Conservation (phyloP, 2,329 filamentous ascomycete species). For the Fusarium sp. region DNA sequence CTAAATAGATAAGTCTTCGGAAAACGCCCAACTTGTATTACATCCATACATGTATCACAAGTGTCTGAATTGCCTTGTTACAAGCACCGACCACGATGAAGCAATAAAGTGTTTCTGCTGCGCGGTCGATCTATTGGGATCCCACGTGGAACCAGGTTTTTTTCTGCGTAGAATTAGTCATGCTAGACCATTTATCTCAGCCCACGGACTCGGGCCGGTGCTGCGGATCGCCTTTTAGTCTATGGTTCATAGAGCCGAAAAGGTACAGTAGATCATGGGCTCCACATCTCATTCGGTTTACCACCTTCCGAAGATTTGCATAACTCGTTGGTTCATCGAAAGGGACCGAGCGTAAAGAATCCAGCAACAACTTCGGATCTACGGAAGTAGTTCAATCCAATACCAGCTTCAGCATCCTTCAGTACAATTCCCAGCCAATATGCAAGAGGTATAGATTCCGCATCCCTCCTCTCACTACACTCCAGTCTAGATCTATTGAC, state of each 20-base stretch:
- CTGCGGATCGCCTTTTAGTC: neutral
- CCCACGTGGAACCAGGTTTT: neutral
- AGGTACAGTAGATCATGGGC: neutral
- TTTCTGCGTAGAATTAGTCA: neutral
- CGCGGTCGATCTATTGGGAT: neutral
- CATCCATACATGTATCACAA: neutral
- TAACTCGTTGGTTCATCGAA: neutral
- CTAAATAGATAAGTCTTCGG: accelerated
- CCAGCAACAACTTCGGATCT: neutral
- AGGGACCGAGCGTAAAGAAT: neutral
- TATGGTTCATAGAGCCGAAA: neutral
- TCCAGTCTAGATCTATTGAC: neutral
- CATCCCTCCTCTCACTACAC: too few relatives aligned
- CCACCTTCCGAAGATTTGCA: neutral
- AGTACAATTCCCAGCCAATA: neutral
- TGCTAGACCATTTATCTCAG: neutral
- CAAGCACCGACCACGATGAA: neutral
- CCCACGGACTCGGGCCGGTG: neutral
- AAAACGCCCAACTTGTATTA: too few relatives aligned
- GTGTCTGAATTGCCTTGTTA: neutral
- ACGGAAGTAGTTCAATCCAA: too few relatives aligned
- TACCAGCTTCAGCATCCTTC: neutral
- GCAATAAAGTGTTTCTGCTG: neutral
- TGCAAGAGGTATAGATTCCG: accelerated
- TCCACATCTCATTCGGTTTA: neutral